Evolutionary conservation across 2,329 filamentous ascomycete genomes (phyloP), one percentile per base, ranked within the genome.

Genomic region (Tothia fuscella): DNA sequence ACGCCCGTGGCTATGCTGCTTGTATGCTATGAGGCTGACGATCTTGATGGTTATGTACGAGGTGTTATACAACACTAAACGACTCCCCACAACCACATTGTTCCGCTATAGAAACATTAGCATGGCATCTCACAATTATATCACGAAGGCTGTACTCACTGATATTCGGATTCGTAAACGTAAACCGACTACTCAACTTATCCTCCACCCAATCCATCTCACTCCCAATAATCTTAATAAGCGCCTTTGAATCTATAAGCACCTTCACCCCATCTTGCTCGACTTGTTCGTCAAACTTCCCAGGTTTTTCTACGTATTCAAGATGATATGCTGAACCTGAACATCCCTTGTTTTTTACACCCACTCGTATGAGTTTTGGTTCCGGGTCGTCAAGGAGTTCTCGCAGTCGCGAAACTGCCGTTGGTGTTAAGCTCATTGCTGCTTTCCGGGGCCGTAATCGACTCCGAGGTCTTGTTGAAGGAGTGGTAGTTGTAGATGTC

Each of bases 121-220:
- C 42, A 43, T 24, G 24, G 19, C 14, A 35, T 33, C 59, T 56
- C 42, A 16, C 28, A 40, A 17, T 10, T 30, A n/a, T 24, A 20
- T n/a, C 10, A 12, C 24, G 5, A 9, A 6, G 14, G 12, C 20
- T 13, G 14, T 20, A 79, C 88, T 76, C 67, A 94, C 88, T 98
- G 58, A 96, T 96, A 56, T 98, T 98, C 2, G 91, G 91, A 60
- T 98, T 98, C 58, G 77, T 80, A 65, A 98, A 98, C 38, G 94
- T 79, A 61, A 98, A 98, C 49, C 84, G 73, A 62, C 88, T 76
- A 59, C 82, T 93, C 49, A 98, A 66, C 67, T 93, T 94, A 54
- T 96, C 91, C 64, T 96, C 88, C 9, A 89, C 72, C 88, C 89
- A 98, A 57, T 98, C 91, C 91, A 98, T 98, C 65, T 96, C 89